Evolutionary conservation across 2,329 filamentous ascomycete species (phyloP), one percentile per base, ranked within the genome.

Genomic region (Shiraia sp.): DNA sequence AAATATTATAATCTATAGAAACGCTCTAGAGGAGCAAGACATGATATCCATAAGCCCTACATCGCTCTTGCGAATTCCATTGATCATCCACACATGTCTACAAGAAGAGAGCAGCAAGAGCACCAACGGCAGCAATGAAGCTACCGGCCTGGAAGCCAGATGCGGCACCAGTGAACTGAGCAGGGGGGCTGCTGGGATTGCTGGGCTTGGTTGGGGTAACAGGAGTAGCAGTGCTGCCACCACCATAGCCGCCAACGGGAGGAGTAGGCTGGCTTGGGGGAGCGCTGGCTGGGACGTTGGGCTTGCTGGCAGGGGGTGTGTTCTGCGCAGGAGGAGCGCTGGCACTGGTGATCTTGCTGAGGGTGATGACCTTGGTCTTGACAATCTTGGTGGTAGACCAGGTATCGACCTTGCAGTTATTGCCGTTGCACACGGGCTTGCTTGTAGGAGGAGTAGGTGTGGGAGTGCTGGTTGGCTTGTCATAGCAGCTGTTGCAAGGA

Each of bases 131-230:
- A 22, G 49, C 48, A 14, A 55, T 36, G 13, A 48, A 28, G 14
- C 51, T 50, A 15, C 55, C 43, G 29, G 44, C 42, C 37, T 40
- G 48, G 10, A 57, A 14, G n/a, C 45, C 40, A 1, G 40, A 26
- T 6, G 59, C 59, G 3, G 57, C 59, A 33, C 59, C 57, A 0
- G 57, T 61, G 47, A 62, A 61, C 28, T 57, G 36, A 7, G 55
- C 46, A 1, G 37, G 22, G 10, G 38, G 33, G 35, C 51, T 54
- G 0, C 39, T 45, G 19, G 53, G 52, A 47, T 51, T 47, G 13
- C 23, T 54, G 2, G 56, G 45, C 26, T 46, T 47, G 29, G n/a
- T n/a, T n/a, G 30, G 30, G 16, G 37, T 10, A 19, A 41, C 32
- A 12, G 32, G 32, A 4, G 38, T 41, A 12, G 28, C 29, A 15